Percentiles rank a stretch among this genome's conserved stretches.
phyloP scores from a whole-genome alignment of 257 asterid species.

The Avicennia marina region DNA sequence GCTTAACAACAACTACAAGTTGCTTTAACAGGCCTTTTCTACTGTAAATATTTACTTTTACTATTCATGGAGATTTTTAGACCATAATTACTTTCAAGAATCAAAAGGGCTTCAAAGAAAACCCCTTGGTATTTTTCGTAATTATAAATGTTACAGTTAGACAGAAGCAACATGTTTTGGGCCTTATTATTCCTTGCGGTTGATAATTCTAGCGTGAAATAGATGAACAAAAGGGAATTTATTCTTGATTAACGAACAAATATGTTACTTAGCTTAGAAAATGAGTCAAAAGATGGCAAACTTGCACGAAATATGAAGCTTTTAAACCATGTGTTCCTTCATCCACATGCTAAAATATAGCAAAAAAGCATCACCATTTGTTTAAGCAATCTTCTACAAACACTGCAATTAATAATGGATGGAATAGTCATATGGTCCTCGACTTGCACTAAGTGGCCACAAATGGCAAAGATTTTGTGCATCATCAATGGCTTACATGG shows the following conservation, averaged over 20 bases:
- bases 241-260: conserved; percentile 23
- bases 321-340: background rate
- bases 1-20: no score
- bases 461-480: conserved; percentile 8
- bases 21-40: no score
- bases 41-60: no score
- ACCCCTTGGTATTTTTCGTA: no score
- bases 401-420: background rate
- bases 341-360: background rate
- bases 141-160: no score
- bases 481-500: conserved; percentile 6
- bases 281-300: conserved; percentile 29
- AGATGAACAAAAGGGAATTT: background rate
- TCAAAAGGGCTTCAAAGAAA: no score
- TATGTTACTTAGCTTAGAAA: conserved; percentile 39
- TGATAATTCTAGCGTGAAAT: background rate
- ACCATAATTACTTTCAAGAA: no score
- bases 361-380: conserved; percentile 34
- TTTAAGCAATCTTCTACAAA: conserved; percentile 29
- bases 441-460: conserved; percentile 21
- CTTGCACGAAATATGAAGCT: conserved; percentile 41
- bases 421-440: background rate
- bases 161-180: no score
- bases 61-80: no score
- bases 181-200: background rate